These are phyloP conservation scores for Elasticomyces elasticus DNA, from an alignment of 495 filamentous ascomycete genomes.

Conservation along the genomic window DNA sequence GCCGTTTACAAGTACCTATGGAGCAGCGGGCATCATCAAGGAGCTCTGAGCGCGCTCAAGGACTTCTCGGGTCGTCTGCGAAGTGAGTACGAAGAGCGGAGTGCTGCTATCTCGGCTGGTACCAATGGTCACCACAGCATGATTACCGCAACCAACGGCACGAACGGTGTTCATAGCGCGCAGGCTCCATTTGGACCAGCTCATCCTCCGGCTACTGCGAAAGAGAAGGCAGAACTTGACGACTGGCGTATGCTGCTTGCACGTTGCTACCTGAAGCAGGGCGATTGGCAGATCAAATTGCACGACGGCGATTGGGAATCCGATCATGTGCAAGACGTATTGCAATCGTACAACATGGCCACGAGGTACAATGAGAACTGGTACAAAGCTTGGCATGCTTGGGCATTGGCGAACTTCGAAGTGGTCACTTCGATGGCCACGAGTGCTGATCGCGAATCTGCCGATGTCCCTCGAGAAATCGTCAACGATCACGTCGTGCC, in stretches of 20 bases:
- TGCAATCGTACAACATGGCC: conserved; percentile 77
- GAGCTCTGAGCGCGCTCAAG: conserved; percentile 66
- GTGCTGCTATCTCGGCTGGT: conserved; percentile 40
- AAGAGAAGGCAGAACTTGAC: conserved; percentile 31
- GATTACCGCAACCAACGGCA: conserved; percentile 48
- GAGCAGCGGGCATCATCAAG: conserved; percentile 61
- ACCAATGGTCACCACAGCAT: conserved; percentile 26
- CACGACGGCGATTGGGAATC: conserved; percentile 80
- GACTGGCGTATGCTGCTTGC: conserved; percentile 72
- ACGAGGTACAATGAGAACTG: conserved; percentile 85
- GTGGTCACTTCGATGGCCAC: conserved; percentile 73
- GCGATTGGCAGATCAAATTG: conserved; percentile 82
- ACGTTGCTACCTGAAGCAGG: conserved; percentile 88
- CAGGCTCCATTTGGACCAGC: conserved; percentile 25
- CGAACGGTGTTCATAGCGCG: conserved; percentile 38
- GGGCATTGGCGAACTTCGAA: conserved; percentile 98
- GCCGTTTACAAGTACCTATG: conserved; percentile 91
- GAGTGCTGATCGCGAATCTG: conserved; percentile 47
- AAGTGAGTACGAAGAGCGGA: conserved; percentile 54
- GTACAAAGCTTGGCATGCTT: conserved; percentile 99
- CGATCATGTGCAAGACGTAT: conserved; percentile 63
- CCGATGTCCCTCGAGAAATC: conserved; percentile 49
- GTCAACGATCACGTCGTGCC: conserved; percentile 85
- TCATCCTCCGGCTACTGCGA: conserved; percentile 5
- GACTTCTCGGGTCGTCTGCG: conserved; percentile 72